Evolutionary conservation across 768 basidiomycete genomes (phyloP).

Genomic region (Termitomyces sp.): DNA sequence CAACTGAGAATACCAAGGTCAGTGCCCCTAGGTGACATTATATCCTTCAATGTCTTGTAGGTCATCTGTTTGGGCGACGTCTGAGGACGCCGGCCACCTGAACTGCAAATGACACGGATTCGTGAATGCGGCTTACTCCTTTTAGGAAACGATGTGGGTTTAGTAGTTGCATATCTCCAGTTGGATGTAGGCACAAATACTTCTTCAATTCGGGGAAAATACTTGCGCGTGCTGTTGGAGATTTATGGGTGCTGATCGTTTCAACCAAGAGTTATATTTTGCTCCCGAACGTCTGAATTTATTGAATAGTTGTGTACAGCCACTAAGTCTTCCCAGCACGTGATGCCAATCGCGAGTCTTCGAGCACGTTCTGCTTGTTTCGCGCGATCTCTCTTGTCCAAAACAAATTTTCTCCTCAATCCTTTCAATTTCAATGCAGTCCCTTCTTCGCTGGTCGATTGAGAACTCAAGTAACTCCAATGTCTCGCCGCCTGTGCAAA

Average conservation of each 20-base stretch:
- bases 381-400: background rate
- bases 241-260: too few relatives aligned
- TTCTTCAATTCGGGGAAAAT: too few relatives aligned
- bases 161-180: background rate
- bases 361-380: slow-evolving; percentile 11
- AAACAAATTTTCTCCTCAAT: background rate
- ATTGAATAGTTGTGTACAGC: too few relatives aligned
- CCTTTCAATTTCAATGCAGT: slow-evolving; percentile 45
- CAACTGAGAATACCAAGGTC: background rate
- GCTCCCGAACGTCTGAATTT: too few relatives aligned
- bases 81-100: background rate
- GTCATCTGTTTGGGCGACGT: background rate
- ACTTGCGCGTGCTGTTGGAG: too few relatives aligned
- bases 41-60: background rate
- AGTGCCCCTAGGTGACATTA: background rate
- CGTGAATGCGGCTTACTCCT: background rate
- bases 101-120: background rate
- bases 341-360: background rate
- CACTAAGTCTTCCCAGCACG: background rate
- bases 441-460: slow-evolving; percentile 77
- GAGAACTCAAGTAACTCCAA: slow-evolving; percentile 50
- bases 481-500: slow-evolving; percentile 26
- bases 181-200: background rate
- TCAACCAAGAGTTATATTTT: too few relatives aligned
- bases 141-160: background rate